phyloP scores from a whole-genome alignment of 805 yeast genomes.

The Ascoidea tarda region DNA sequence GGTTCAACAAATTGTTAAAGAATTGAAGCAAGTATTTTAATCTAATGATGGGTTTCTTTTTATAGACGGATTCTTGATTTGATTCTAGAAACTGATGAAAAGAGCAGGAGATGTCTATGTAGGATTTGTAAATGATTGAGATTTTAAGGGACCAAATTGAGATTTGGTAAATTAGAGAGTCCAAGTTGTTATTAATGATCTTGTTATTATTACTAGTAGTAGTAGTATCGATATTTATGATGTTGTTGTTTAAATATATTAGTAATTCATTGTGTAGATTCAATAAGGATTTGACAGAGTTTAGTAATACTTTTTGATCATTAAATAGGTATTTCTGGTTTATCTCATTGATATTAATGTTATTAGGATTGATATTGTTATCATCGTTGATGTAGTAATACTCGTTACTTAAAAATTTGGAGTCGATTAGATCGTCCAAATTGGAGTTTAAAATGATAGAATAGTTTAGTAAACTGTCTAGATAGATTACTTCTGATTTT shows the following conservation, averaged over 20 bases:
- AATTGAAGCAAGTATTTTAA: slow-evolving; percentile 6
- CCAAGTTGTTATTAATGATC: not conserved
- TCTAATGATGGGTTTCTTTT: slow-evolving; percentile 6
- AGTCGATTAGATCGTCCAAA: not conserved
- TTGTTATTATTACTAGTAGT: not conserved
- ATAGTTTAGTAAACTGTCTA: not conserved
- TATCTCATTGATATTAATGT: not conserved
- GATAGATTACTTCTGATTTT: slow-evolving; percentile 3
- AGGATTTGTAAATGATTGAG: not conserved
- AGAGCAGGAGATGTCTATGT: not conserved
- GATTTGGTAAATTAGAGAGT: not conserved
- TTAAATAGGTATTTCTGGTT: slow-evolving; percentile 1
- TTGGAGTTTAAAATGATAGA: not conserved
- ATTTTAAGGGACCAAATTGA: not conserved
- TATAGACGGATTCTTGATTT: not conserved
- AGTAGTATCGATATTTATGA: no score
- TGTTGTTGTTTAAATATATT: no score
- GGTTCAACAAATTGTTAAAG: slow-evolving; percentile 1
- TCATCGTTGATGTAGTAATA: not conserved
- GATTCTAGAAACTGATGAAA: slow-evolving; percentile 1
- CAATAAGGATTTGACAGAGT: not conserved
- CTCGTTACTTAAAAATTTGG: not conserved
- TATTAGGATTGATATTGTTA: not conserved
- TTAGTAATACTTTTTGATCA: slow-evolving; percentile 5
- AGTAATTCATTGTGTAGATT: not conserved